phyloP scores from a whole-genome alignment of 805 yeast genomes.

The Starmera dryadoides region DNA sequence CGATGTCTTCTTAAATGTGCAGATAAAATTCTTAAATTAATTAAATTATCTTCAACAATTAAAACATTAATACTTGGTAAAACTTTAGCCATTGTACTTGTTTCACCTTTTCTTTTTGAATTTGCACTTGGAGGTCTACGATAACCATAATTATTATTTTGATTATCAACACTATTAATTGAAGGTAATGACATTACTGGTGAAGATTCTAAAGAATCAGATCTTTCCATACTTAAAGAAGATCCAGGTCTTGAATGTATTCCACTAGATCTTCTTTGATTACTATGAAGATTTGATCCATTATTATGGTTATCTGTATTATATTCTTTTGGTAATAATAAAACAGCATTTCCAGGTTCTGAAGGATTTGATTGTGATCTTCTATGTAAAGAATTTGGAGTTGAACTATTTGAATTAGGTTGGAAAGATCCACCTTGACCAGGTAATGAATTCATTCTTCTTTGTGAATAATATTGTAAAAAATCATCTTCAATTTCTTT shows the following conservation, averaged over 20 bases:
- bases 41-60: conserved; percentile 93
- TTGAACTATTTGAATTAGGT: conserved; percentile 1
- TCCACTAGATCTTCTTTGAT: background rate
- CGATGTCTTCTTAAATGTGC: conserved; percentile 81
- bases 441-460: conserved; percentile 14
- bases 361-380: conserved; percentile 20
- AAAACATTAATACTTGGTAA: conserved; percentile 85
- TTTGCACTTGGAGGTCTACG: background rate
- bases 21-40: conserved; percentile 86
- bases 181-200: background rate
- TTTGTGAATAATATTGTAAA: conserved; percentile 2
- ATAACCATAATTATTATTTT: background rate
- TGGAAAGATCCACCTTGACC: conserved; percentile 2
- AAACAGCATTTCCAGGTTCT: conserved; percentile 17
- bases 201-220: background rate
- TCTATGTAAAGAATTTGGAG: conserved; percentile 10
- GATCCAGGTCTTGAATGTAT: background rate
- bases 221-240: background rate
- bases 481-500: conserved; percentile 14
- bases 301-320: background rate
- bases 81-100: conserved; percentile 43
- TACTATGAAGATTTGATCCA: background rate
- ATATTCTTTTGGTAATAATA: conserved; percentile 13
- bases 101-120: conserved; percentile 8
- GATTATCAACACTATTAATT: background rate